Evolutionary conservation across 805 yeast genomes (phyloP).

Genomic region (Candida rishiriensis): DNA sequence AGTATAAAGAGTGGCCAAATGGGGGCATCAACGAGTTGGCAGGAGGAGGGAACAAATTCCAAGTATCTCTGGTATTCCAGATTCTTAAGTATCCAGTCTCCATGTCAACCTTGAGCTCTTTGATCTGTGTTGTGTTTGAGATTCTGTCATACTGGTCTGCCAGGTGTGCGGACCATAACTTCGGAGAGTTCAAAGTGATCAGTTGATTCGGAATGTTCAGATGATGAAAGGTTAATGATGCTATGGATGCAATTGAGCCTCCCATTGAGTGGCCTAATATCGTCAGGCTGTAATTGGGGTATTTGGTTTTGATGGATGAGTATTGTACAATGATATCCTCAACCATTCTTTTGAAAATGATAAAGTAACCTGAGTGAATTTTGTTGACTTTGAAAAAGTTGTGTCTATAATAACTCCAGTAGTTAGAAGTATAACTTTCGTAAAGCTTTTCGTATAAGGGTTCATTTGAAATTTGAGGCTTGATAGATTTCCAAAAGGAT

Average conservation of each 20-base stretch:
- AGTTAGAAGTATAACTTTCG: slow-evolving; percentile 6
- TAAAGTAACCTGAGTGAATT: slow-evolving; percentile 18
- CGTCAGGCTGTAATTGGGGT: slow-evolving; percentile 11
- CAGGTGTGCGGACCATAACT: slow-evolving; percentile 16
- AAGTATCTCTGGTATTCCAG: slow-evolving; percentile 22
- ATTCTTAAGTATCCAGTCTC: slow-evolving; percentile 16
- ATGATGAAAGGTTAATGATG: slow-evolving; percentile 15
- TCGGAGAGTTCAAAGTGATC: slow-evolving; percentile 18
- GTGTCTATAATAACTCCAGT: slow-evolving; percentile 17
- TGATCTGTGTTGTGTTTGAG: slow-evolving; percentile 10
- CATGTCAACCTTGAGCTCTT: slow-evolving; percentile 7
- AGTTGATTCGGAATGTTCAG: slow-evolving; percentile 11
- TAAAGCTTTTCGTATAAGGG: slow-evolving; percentile 2
- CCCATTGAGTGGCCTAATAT: slow-evolving; percentile 22
- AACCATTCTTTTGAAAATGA: slow-evolving; percentile 15
- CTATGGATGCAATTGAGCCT: slow-evolving; percentile 18
- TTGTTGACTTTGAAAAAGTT: slow-evolving; percentile 12
- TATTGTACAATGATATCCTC: slow-evolving; percentile 16
- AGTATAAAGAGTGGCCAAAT: slow-evolving; percentile 9
- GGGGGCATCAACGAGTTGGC: slow-evolving; percentile 5
- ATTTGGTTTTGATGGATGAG: slow-evolving; percentile 5
- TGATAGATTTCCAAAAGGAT: slow-evolving; percentile 11
- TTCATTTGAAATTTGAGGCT: slow-evolving; percentile 4
- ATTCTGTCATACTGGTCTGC: slow-evolving; percentile 17
- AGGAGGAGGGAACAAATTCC: slow-evolving; percentile 19